Evolutionary conservation across 2,329 filamentous ascomycete genomes (phyloP).

Genomic region (Arthrobotrys musiformis): DNA sequence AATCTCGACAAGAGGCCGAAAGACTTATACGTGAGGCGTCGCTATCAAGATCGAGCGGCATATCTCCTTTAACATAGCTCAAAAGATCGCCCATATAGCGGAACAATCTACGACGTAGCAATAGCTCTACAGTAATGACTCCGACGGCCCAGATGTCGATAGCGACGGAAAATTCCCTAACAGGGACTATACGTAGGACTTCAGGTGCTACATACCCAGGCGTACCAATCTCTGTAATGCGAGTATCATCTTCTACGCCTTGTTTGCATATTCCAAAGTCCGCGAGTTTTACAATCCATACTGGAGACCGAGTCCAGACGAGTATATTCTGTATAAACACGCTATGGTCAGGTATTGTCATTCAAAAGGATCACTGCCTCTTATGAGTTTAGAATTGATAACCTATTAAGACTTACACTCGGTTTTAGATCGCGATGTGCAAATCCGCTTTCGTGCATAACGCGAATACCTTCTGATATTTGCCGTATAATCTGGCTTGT

Average conservation of each 20-base stretch:
- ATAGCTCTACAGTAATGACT: conserved; percentile 4
- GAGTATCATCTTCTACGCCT: conserved; percentile 25
- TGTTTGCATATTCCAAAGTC: conserved; percentile 56
- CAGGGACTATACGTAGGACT: not conserved
- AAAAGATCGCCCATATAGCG: not conserved
- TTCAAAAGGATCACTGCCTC: not conserved
- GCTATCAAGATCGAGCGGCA: not conserved
- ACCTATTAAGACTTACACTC: conserved; percentile 9
- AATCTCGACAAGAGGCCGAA: not conserved
- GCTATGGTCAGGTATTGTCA: not conserved
- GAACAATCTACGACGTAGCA: not conserved
- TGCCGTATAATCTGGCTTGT: conserved; percentile 17
- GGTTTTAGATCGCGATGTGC: conserved; percentile 36
- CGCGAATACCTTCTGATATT: conserved; percentile 13
- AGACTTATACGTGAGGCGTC: not conserved
- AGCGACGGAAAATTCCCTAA: not conserved
- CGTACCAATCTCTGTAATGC: conserved; percentile 19
- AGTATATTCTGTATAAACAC: conserved; percentile 23
- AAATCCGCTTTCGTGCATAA: conserved; percentile 28
- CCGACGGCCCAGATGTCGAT: conserved; percentile 14
- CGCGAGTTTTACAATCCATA: conserved; percentile 55
- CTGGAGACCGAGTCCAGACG: not conserved
- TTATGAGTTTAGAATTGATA: not conserved
- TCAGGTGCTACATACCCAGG: conserved; percentile 29
- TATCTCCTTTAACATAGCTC: not conserved